phyloP scores from a whole-genome alignment of 1,284 basidiomycete genomes.

The Trichosporon sp. region DNA sequence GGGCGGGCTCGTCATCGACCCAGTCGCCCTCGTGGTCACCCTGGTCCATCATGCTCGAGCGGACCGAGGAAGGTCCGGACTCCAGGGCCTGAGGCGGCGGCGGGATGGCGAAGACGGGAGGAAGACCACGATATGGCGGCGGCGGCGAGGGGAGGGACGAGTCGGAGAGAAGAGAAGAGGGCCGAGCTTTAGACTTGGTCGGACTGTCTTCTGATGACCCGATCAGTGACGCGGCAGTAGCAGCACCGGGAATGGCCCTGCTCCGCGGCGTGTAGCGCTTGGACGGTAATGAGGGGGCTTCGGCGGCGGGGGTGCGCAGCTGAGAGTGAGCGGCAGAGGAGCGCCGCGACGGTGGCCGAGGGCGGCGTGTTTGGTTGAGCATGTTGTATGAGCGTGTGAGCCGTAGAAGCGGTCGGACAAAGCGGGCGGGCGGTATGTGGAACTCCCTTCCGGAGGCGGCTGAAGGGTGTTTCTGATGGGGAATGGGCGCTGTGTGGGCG shows the following conservation, averaged over 20 bases:
- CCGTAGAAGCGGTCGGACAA: not conserved
- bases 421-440: not conserved
- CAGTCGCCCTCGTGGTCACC: not conserved
- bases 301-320: not conserved
- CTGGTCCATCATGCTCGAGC: slow-evolving; percentile 11
- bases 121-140: not conserved
- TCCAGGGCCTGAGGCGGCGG: slow-evolving; percentile 16
- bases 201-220: not conserved
- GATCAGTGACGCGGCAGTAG: not conserved
- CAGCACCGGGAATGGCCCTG: not conserved
- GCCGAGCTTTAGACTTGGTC: not conserved
- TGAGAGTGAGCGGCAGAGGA: not conserved
- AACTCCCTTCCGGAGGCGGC: too few species aligned
- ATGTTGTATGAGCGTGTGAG: too few species aligned
- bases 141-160: not conserved
- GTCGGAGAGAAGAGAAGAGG: not conserved
- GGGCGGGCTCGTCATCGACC: slow-evolving; percentile 8
- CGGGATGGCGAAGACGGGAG: slow-evolving; percentile 3
- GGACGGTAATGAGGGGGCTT: not conserved
- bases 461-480: not conserved
- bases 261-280: not conserved
- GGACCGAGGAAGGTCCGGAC: slow-evolving; percentile 18
- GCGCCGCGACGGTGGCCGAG: not conserved
- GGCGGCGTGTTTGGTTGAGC: not conserved
- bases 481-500: not conserved